Evolutionary conservation across 23 red algal genomes (phyloP).

Genomic region (Agarophyton chilense): DNA sequence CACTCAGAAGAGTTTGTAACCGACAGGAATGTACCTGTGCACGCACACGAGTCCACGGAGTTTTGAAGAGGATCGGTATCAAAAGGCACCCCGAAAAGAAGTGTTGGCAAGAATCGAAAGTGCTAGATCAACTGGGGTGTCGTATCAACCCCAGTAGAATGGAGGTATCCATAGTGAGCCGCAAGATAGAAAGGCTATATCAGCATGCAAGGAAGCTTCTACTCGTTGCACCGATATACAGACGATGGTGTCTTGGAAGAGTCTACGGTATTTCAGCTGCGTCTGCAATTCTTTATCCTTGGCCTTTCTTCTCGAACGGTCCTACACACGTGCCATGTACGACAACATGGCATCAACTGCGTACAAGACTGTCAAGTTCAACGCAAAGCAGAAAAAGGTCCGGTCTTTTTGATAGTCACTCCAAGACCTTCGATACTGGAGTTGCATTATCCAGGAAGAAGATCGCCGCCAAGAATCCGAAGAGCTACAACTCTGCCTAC

Average conservation of each 20-base stretch:
- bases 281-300: not conserved
- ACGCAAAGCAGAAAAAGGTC: no score
- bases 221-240: not conserved
- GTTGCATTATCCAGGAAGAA: no score
- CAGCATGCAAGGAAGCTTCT: not conserved
- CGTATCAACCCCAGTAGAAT: not conserved
- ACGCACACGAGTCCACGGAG: not conserved
- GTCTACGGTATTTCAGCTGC: not conserved
- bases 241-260: not conserved
- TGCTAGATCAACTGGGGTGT: not conserved
- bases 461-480: no score
- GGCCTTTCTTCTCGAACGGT: not conserved
- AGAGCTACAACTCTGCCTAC: no score
- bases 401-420: no score
- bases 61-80: not conserved
- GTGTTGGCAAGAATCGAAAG: not conserved
- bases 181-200: not conserved
- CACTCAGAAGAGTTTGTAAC: not conserved
- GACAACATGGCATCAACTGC: no score
- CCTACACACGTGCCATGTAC: conserved; percentile 15
- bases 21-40: not conserved
- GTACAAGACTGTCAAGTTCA: no score
- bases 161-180: not conserved
- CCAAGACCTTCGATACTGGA: no score
- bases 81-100: not conserved